Conservation (phyloP, 75 land plant genomes). For the Isoetes taiwanensis region DNA sequence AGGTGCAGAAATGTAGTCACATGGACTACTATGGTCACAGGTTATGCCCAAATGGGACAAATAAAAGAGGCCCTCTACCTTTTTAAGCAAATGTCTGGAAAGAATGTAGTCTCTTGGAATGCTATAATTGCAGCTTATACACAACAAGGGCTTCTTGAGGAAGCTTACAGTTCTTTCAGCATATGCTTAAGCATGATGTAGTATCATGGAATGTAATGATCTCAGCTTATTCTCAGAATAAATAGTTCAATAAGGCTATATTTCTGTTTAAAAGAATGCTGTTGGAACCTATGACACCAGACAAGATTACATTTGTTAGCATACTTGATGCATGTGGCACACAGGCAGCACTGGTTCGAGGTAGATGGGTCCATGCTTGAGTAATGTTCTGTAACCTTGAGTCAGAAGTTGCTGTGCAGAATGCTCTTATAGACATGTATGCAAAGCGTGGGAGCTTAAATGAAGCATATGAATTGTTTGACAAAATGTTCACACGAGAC, state of each 20-base stretch:
- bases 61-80: neutral
- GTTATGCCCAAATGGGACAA: too few relatives aligned
- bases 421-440: constrained; percentile 38
- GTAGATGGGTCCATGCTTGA: constrained; percentile 41
- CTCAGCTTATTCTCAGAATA: neutral
- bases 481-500: constrained; percentile 17
- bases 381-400: constrained; percentile 26
- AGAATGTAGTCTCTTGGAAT: neutral
- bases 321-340: constrained; percentile 27
- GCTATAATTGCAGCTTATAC: neutral
- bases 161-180: neutral
- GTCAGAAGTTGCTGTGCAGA: constrained; percentile 32
- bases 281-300: constrained; percentile 25
- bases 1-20: constrained; percentile 33
- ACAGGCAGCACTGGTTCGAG: constrained; percentile 17
- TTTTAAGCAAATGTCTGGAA: constrained; percentile 3
- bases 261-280: constrained; percentile 30
- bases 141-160: neutral
- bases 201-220: neutral
- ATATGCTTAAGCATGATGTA: neutral
- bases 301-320: constrained; percentile 34
- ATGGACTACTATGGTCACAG: constrained; percentile 43
- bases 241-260: constrained; percentile 10
- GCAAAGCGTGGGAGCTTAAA: constrained; percentile 15
- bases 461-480: constrained; percentile 27